These are phyloP conservation scores for Wickerhamomyces sp. DNA, from an alignment of 1,139 yeast species.

Conservation along the genomic window DNA sequence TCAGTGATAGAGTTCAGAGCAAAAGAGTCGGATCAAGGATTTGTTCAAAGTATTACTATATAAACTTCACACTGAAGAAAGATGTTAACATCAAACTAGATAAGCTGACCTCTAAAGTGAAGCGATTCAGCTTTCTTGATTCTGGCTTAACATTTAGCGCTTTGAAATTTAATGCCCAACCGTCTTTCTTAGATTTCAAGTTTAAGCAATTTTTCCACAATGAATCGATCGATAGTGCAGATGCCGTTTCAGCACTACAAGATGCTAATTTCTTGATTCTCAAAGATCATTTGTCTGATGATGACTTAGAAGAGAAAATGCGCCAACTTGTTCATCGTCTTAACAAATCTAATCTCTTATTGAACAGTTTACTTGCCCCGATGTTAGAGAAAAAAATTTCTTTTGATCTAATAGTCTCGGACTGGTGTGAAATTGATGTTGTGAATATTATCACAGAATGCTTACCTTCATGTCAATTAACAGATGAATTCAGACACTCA, in stretches of 20 bases:
- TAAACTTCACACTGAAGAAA: slow-evolving; percentile 6
- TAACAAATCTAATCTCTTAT: slow-evolving; percentile 1
- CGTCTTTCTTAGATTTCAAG: slow-evolving; percentile 1
- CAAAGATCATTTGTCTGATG: too few relatives aligned
- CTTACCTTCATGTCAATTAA: background rate
- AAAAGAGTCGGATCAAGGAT: slow-evolving; percentile 16
- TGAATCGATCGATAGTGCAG: too few relatives aligned
- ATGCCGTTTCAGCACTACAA: too few relatives aligned
- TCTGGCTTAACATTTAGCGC: background rate
- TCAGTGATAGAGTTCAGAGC: slow-evolving; percentile 3
- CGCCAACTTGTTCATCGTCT: too few relatives aligned
- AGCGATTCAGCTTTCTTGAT: slow-evolving; percentile 6
- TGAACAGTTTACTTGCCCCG: slow-evolving; percentile 2
- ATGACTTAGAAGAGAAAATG: too few relatives aligned
- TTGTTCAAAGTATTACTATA: slow-evolving; percentile 14
- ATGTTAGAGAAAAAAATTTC: background rate
- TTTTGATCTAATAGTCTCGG: slow-evolving; percentile 1
- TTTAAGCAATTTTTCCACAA: slow-evolving; percentile 3
- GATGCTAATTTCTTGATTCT: too few relatives aligned
- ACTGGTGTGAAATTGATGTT: slow-evolving; percentile 6
- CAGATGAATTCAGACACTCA: background rate
- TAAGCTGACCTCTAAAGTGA: background rate
- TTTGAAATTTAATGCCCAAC: background rate
- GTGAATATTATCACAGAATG: background rate
- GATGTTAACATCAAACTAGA: background rate